Conservation (phyloP, 2,329 filamentous ascomycete species). For the Cladobotryum protrusum region DNA sequence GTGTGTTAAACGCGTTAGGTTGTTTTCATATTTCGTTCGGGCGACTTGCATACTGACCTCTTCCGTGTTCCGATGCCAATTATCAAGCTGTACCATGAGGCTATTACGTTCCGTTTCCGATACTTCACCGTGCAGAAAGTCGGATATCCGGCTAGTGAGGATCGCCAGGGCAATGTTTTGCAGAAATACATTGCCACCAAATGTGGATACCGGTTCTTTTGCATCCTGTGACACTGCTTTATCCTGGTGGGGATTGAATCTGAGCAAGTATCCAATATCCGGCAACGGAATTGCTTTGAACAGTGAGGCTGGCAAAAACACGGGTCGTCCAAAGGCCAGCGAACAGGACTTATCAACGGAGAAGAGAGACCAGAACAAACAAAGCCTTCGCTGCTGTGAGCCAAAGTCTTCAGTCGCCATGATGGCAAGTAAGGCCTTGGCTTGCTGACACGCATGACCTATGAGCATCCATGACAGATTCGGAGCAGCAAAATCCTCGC, state of each 20-base stretch:
- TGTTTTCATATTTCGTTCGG: too few relatives aligned
- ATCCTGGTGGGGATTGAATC: neutral
- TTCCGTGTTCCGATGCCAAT: neutral
- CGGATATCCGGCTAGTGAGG: neutral
- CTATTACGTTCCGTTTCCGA: neutral
- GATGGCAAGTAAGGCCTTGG: neutral
- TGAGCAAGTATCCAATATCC: neutral
- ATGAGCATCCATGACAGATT: slow-evolving; percentile 10
- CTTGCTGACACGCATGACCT: slow-evolving; percentile 8
- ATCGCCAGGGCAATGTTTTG: neutral
- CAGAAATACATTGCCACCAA: neutral
- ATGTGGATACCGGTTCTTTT: neutral
- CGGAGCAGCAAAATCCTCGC: slow-evolving; percentile 5
- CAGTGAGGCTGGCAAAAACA: neutral
- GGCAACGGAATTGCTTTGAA: neutral
- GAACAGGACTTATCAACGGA: slow-evolving; percentile 9
- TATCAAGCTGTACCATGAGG: neutral
- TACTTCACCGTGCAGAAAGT: neutral
- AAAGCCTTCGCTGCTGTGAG: slow-evolving; percentile 3
- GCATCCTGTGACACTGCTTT: neutral
- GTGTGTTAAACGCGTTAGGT: neutral
- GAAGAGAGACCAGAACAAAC: slow-evolving; percentile 7
- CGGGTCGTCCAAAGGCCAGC: slow-evolving; percentile 6
- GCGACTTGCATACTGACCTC: neutral
- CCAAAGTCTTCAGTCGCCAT: neutral